phyloP scores from a whole-genome alignment of 306 rosid genomes.

The Dicorynia guianensis region DNA sequence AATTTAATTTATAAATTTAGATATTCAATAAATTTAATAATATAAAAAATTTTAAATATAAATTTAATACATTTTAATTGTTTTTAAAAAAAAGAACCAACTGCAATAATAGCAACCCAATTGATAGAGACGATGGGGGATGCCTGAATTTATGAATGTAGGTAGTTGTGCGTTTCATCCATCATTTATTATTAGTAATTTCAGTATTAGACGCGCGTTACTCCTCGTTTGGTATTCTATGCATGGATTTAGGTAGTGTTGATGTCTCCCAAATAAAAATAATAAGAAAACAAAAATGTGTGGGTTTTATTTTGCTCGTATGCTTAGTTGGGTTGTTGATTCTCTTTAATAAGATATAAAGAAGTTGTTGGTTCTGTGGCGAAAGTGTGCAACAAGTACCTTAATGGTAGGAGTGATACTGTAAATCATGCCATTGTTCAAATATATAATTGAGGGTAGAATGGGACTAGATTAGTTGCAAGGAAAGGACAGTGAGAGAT shows the following conservation, averaged over 20 bases:
- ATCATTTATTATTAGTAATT: not conserved
- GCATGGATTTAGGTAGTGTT: slow-evolving; percentile 43
- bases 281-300: slow-evolving; percentile 14
- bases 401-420: slow-evolving; percentile 25
- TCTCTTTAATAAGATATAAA: not conserved
- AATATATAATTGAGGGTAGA: slow-evolving; percentile 37
- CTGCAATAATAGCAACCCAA: slow-evolving; percentile 50
- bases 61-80: too few species aligned
- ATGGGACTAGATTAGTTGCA: slow-evolving; percentile 13
- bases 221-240: slow-evolving; percentile 29
- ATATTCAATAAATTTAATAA: too few species aligned
- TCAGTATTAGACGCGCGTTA: too few species aligned
- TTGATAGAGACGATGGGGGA: slow-evolving; percentile 42
- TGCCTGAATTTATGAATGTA: slow-evolving; percentile 37
- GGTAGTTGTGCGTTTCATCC: slow-evolving; percentile 39
- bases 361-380: not conserved
- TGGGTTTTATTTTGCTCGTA: not conserved
- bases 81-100: too few species aligned
- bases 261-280: slow-evolving; percentile 46
- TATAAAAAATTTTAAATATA: too few species aligned
- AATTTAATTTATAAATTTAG: too few species aligned
- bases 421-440: slow-evolving; percentile 39
- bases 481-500: slow-evolving; percentile 24
- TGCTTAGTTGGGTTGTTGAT: slow-evolving; percentile 39
- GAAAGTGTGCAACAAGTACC: not conserved